Evolutionary conservation across 2,329 filamentous ascomycete genomes (phyloP), one percentile per base, ranked within the genome.

Genomic region (Penicillium glabrum): DNA sequence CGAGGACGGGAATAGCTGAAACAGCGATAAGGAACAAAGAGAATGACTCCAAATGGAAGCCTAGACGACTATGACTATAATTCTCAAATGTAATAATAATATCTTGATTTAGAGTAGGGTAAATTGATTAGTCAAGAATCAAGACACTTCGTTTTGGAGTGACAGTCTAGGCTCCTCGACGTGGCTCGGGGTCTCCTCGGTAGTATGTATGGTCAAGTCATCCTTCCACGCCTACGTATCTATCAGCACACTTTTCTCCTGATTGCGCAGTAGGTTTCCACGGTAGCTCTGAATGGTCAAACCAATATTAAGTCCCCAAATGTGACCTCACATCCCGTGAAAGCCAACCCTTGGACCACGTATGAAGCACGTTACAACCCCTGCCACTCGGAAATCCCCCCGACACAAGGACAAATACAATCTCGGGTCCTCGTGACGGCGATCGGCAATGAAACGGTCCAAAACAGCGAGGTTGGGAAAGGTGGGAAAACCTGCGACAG

Each of bases 371-470:
- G 39, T 10, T 37, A 37, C 21, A 14, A 41, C 48, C 33, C 33
- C 33, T 23, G 31, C 35, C 16, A 50, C 33, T 35, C 47, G 33
- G 24, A 19, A 27, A 39, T 43, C 21, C 14, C 46, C 37, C 29
- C 39, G 45, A 47, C 43, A 58, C 35, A 39, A 50, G 54, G 52
- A 37, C 49, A 37, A 57, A 53, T 41, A 48, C 37, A 37, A 44
- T 45, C 49, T 13, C 53, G 46, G 37, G 31, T 21, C 52, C 58
- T 60, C 55, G 58, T 60, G 58, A 60, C 55, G 50, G 11, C 37
- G 58, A 60, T 58, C 58, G 58, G 49, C 58, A 39, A 24, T 43
- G 37, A 55, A 58, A 53, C 46, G 53, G 55, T 53, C 55, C 14
- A 53, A 53, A 53, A 35, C 27, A 53, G 50, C 50, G 39, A 44